phyloP scores from a whole-genome alignment of 345 rosid genomes.

The Carallia brachiata region DNA sequence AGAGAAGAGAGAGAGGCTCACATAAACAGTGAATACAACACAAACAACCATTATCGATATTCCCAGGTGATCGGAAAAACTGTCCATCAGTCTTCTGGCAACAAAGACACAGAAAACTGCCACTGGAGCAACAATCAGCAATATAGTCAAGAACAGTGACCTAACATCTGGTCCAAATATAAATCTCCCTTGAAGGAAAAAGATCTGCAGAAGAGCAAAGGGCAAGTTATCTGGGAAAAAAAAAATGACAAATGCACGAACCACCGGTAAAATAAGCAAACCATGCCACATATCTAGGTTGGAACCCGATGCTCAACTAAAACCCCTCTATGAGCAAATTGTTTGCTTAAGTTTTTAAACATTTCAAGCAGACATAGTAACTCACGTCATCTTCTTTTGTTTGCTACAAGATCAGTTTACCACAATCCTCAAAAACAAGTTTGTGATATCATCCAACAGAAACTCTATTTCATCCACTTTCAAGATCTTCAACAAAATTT shows the following conservation, averaged over 20 bases:
- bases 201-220: slow-evolving; percentile 49
- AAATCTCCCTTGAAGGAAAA: slow-evolving; percentile 69
- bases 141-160: slow-evolving; percentile 59
- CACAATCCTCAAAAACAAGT: background rate
- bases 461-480: background rate
- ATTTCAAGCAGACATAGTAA: background rate
- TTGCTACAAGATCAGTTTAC: slow-evolving; percentile 3
- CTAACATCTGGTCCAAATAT: slow-evolving; percentile 95
- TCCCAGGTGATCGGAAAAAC: slow-evolving; percentile 66
- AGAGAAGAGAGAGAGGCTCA: slow-evolving; percentile 41
- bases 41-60: slow-evolving; percentile 50
- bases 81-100: slow-evolving; percentile 60
- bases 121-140: slow-evolving; percentile 74
- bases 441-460: background rate
- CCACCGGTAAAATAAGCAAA: background rate
- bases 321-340: background rate
- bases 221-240: background rate
- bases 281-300: background rate
- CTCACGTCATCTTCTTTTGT: background rate
- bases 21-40: slow-evolving; percentile 50
- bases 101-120: slow-evolving; percentile 72
- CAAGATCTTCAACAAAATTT: slow-evolving; percentile 1
- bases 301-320: background rate
- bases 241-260: background rate
- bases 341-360: background rate